Evolutionary conservation across 2,329 filamentous ascomycete species (phyloP), one percentile per base, ranked within the genome.

Genomic region (Clarireedia monteithiana): DNA sequence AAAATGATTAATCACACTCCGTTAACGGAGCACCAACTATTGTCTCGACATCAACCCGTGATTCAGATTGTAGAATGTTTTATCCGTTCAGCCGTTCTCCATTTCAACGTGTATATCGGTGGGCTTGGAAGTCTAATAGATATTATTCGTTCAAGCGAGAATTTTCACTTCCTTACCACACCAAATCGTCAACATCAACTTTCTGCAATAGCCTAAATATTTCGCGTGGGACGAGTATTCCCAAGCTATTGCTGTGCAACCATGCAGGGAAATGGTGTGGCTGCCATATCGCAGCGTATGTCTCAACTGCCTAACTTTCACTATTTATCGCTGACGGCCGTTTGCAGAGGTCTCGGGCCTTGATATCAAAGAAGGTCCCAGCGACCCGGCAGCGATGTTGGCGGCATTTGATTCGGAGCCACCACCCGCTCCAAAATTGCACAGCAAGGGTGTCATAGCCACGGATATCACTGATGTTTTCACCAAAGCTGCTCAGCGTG

Each of bases 401-500:
- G 60, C 57, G 23, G 66, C 60, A 36, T 63, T 66, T 40, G 27
- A 48, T 30, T 48, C 56, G 38, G 62, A 64, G 42, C 67, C 64
- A 48, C 66, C 65, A 48, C 64, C 65, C 47, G 61, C 66, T 44
- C 68, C 68, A 10, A 63, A 63, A 50, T 54, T 70, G 36, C 61
- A 66, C 26, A 69, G 63, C 50, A 71, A 75, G 9, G 81, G 82
- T 40, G 70, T 85, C 24, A 69, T 83, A 54, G 72, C 79, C 39
- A 73, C 75, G 26, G 82, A 85, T 63, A 82, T 86, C 52, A 85
- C 82, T 1, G 67, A 75, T 17, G 74, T 74, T 59, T 85, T 86
- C 63, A 67, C 69, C 5, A 64, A 73, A 23, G 83, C 82, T 10
- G 75, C 77, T 24, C 72, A 75, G 53, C 73, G 82, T 85, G 69